Evolutionary conservation across 176 grass and related monocot genomes (phyloP).

Genomic region (Thinopyrum elongatum): DNA sequence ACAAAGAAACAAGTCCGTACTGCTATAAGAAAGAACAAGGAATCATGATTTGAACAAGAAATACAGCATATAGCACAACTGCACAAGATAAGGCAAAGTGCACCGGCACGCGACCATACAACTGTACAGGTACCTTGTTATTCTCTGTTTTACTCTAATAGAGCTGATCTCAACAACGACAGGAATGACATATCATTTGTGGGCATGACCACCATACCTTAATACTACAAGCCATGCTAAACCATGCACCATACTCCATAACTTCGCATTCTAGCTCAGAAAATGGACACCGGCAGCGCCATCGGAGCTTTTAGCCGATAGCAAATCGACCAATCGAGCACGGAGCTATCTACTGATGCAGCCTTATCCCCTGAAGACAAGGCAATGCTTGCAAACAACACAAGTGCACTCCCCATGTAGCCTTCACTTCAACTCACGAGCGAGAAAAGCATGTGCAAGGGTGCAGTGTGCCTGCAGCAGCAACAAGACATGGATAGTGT

Average conservation of each 20-base stretch:
- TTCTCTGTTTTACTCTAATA: not conserved
- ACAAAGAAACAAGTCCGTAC: slow-evolving; percentile 12
- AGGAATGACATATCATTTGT: not conserved
- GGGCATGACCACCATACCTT: not conserved
- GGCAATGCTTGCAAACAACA: not conserved
- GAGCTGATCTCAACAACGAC: not conserved
- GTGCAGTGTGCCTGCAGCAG: not conserved
- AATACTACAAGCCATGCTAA: not conserved
- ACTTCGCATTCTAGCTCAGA: not conserved
- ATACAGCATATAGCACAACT: not conserved
- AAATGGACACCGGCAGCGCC: not conserved
- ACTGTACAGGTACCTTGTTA: not conserved
- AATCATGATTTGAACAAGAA: slow-evolving; percentile 7
- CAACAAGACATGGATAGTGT: not conserved
- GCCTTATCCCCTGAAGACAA: not conserved
- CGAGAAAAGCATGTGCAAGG: not conserved
- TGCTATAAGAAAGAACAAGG: not conserved
- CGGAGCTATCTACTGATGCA: not conserved
- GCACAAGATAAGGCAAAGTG: not conserved
- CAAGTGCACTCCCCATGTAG: not conserved
- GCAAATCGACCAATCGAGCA: not conserved
- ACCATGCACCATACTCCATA: not conserved
- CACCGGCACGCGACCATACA: not conserved
- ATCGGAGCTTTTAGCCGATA: not conserved
- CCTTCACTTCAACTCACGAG: not conserved